A percentile compares a stretch with the other conserved stretches of the same genome.
Conservation (phyloP, 2,329 filamentous ascomycete genomes). For the Coccinonectria pachysandricola region DNA sequence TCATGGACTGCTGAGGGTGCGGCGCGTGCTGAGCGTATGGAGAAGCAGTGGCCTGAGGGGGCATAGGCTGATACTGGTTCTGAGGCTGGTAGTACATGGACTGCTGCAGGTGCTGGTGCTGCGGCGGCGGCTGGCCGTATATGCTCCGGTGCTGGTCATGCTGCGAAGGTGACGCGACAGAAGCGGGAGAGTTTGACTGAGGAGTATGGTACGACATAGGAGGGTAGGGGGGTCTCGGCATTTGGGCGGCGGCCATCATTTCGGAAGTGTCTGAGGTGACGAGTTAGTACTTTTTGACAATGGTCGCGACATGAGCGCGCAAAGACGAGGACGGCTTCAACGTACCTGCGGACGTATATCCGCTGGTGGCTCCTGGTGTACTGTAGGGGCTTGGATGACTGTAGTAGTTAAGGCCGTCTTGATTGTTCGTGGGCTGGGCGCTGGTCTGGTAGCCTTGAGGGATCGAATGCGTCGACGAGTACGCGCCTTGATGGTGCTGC, state of each 20-base stretch:
- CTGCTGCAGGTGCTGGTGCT: slow-evolving; percentile 70
- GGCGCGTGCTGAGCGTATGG: slow-evolving; percentile 51
- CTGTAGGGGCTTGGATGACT: slow-evolving; percentile 75
- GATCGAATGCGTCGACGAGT: slow-evolving; percentile 56
- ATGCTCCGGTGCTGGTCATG: slow-evolving; percentile 85
- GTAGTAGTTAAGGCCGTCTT: slow-evolving; percentile 62
- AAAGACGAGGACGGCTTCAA: slow-evolving; percentile 11
- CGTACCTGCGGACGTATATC: slow-evolving; percentile 81
- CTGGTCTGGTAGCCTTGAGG: slow-evolving; percentile 60
- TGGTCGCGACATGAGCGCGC: slow-evolving; percentile 6
- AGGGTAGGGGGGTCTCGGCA: slow-evolving; percentile 74
- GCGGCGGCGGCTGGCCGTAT: slow-evolving; percentile 69
- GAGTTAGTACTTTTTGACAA: slow-evolving; percentile 9
- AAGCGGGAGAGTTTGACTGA: slow-evolving; percentile 89
- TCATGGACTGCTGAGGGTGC: slow-evolving; percentile 44
- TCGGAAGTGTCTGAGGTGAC: slow-evolving; percentile 43
- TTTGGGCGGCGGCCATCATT: slow-evolving; percentile 55
- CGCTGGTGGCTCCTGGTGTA: slow-evolving; percentile 68
- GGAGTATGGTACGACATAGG: slow-evolving; percentile 87
- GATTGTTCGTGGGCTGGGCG: slow-evolving; percentile 49
- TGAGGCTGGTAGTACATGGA: slow-evolving; percentile 66
- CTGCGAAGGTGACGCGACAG: slow-evolving; percentile 77
- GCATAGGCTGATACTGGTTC: slow-evolving; percentile 56
- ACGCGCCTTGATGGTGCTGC: slow-evolving; percentile 55
- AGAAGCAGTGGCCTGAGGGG: slow-evolving; percentile 48